phyloP scores from a whole-genome alignment of 768 basidiomycete species.

The Trametes elegans region DNA sequence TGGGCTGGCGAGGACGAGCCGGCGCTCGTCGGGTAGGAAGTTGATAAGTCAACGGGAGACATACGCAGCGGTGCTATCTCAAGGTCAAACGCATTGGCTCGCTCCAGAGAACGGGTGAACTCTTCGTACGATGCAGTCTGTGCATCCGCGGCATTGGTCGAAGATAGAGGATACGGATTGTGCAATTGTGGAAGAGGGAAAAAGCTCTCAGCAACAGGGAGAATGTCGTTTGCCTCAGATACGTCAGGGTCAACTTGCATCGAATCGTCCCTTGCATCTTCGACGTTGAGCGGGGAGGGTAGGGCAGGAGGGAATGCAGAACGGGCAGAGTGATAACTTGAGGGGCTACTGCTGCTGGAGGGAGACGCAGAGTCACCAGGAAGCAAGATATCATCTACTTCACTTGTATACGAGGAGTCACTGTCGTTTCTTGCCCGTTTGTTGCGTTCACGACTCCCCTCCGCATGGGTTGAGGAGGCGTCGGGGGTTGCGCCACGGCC shows the following conservation, averaged over 20 bases:
- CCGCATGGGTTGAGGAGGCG: background rate
- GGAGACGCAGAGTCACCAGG: slow-evolving; percentile 5
- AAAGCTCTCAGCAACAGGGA: background rate
- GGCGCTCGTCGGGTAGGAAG: background rate
- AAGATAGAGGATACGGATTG: too few relatives aligned
- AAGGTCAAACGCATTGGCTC: slow-evolving; percentile 12
- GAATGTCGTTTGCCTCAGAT: background rate
- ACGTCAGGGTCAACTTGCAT: slow-evolving; percentile 3
- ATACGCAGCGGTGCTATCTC: slow-evolving; percentile 13
- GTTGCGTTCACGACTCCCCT: slow-evolving; percentile 11
- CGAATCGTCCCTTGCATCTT: background rate
- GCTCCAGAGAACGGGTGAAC: slow-evolving; percentile 5
- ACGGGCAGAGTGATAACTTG: slow-evolving; percentile 17
- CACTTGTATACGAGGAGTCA: slow-evolving; percentile 12
- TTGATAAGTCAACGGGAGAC: slow-evolving; percentile 2
- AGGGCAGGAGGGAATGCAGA: slow-evolving; percentile 1
- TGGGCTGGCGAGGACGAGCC: background rate
- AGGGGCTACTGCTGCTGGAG: slow-evolving; percentile 8
- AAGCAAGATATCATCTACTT: slow-evolving; percentile 5
- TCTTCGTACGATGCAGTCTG: background rate
- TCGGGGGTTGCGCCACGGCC: background rate
- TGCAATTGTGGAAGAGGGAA: background rate
- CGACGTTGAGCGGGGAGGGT: background rate
- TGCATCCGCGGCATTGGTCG: too few relatives aligned
- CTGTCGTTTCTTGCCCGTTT: slow-evolving; percentile 18